These are phyloP conservation scores for Aspergillus haitiensis DNA, from an alignment of 495 filamentous ascomycete species.

Conservation along the genomic window DNA sequence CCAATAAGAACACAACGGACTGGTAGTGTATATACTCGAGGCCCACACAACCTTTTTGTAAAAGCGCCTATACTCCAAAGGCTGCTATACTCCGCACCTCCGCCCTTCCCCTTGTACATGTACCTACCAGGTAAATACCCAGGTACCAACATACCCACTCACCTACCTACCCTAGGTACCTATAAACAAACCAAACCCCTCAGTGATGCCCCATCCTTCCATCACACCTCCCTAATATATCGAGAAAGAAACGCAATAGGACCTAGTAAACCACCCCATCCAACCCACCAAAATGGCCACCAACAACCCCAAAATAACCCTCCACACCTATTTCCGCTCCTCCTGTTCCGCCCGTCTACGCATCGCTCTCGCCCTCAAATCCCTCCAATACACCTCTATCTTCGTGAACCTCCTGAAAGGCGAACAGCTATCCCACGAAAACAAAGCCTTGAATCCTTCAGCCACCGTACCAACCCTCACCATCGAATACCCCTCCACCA, in stretches of 20 bases:
- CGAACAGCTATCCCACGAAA: conserved; percentile 39
- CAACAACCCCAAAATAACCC: conserved; percentile 31
- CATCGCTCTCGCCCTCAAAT: conserved; percentile 51
- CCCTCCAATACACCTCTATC: conserved; percentile 41
- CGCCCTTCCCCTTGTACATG: neutral
- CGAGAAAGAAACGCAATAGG: conserved; percentile 1
- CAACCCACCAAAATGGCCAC: conserved; percentile 28
- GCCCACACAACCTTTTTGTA: neutral
- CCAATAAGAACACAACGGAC: neutral
- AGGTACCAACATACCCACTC: neutral
- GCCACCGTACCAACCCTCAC: conserved; percentile 53
- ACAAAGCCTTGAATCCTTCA: conserved; percentile 47
- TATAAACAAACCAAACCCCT: conserved; percentile 1
- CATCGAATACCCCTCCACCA: conserved; percentile 24
- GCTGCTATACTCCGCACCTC: conserved; percentile 14
- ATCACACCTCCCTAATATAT: neutral
- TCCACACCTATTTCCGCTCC: conserved; percentile 57
- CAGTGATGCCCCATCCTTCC: neutral
- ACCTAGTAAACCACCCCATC: neutral
- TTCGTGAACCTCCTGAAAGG: conserved; percentile 48
- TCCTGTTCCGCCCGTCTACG: conserved; percentile 56
- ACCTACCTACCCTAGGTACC: neutral
- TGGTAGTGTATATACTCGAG: neutral
- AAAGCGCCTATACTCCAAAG: conserved; percentile 8
- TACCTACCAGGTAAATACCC: neutral